These are phyloP conservation scores for Pouteria campechiana DNA, from an alignment of 179 eudicot species.

Conservation along the genomic window DNA sequence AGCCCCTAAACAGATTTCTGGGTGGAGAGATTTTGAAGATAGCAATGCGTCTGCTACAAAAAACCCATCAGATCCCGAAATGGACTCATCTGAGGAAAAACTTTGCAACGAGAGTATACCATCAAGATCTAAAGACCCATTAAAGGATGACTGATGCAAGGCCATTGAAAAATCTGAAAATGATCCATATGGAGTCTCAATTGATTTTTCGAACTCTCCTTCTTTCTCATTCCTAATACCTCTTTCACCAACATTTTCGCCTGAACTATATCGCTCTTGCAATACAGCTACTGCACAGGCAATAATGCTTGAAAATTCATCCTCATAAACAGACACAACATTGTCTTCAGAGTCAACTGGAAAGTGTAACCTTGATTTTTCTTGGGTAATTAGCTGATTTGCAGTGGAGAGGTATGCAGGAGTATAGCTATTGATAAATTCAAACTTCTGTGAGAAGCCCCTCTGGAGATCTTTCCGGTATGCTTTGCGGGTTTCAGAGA, in stretches of 20 bases:
- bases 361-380: constrained; percentile 67
- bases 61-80: constrained; percentile 47
- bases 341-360: constrained; percentile 45
- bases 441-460: constrained; percentile 40
- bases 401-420: constrained; percentile 28
- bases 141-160: constrained; percentile 33
- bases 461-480: constrained; percentile 42
- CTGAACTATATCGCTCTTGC: constrained; percentile 17
- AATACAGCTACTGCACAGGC: constrained; percentile 69
- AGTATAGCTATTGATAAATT: constrained; percentile 15
- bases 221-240: constrained; percentile 21
- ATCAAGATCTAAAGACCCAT: constrained; percentile 39
- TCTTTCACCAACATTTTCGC: constrained; percentile 19
- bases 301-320: constrained; percentile 77
- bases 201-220: constrained; percentile 3
- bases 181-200: constrained; percentile 9
- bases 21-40: constrained; percentile 37
- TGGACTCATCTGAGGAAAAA: constrained; percentile 31
- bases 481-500: constrained; percentile 33
- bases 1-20: constrained; percentile 53
- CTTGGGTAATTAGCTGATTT: constrained; percentile 39
- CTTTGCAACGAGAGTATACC: constrained; percentile 32
- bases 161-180: constrained; percentile 5
- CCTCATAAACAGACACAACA: constrained; percentile 67
- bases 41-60: constrained; percentile 38